Evolutionary conservation across 2,329 filamentous ascomycete species (phyloP).

Genomic region (Nemania abortiva): DNA sequence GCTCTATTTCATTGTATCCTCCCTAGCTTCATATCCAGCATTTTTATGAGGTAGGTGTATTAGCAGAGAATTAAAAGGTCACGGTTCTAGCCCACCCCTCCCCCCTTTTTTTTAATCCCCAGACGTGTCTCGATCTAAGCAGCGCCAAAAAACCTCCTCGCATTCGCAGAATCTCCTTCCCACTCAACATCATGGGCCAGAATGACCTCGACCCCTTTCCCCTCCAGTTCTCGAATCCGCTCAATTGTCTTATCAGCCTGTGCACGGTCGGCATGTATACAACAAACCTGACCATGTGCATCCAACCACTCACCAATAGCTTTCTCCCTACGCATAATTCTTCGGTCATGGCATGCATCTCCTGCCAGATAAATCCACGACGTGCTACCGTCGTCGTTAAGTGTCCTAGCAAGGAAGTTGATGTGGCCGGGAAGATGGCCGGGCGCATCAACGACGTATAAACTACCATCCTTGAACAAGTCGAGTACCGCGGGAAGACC

Average conservation of each 20-base stretch:
- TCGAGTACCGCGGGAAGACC: conserved; percentile 48
- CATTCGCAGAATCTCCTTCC: conserved; percentile 44
- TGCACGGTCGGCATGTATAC: conserved; percentile 62
- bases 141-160: conserved; percentile 37
- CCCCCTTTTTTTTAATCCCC: no score
- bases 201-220: conserved; percentile 58
- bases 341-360: conserved; percentile 62
- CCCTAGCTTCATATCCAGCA: no score
- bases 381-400: neutral
- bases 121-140: no score
- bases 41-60: no score
- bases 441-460: conserved; percentile 61
- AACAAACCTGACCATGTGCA: conserved; percentile 56
- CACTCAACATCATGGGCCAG: conserved; percentile 63
- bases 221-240: conserved; percentile 43
- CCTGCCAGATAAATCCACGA: conserved; percentile 62
- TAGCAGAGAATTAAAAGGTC: no score
- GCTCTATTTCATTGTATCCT: no score
- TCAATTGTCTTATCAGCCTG: conserved; percentile 58
- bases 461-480: conserved; percentile 57
- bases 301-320: conserved; percentile 62
- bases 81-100: no score
- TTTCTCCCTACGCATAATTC: conserved; percentile 61
- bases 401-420: conserved; percentile 57
- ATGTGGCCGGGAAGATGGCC: conserved; percentile 63